Base-by-base conservation (phyloP, 2,329 filamentous ascomycete species). In the Neofusicoccum parvum region DNA sequence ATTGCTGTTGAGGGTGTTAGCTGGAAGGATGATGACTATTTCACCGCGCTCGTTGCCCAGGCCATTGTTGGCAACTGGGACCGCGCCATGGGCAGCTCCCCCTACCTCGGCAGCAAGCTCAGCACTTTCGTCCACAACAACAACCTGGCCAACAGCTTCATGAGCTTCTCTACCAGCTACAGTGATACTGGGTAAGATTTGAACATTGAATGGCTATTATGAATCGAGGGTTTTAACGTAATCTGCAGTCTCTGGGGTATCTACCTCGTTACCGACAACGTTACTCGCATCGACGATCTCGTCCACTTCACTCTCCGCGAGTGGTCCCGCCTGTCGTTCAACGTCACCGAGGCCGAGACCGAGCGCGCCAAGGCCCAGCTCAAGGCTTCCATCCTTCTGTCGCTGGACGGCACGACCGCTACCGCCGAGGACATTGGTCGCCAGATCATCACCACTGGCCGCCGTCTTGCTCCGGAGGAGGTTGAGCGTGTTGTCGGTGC, bases 31-130 rank as follows among this genome's bases (percentile, higher is more conserved):
- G 92, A 96, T 69, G 94, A 98, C 83, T 99, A 99, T 88, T 99
- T 97, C 86, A 97, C 95, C 73, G 96, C 92, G 69, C 87, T 99
- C 66, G 94, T 99, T 71, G 92, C 95, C 66, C 95, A 99, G 86
- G 95, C 95, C 75, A 98, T 99, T 74, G 94, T 99, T 72, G 95
- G 95, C 78, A 99, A 99, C 89, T 99, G 96, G 89, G 95, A 99
- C 85, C 95, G 95, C 83, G 92, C 95, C 73, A 94, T 98, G 89
- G 95, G 96, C 78, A 97, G 95, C 82, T 95, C 95, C 67, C 90
- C 94, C 71, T 95, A 97, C 85, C 90, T 97, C 78, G 95, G 96
- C 75, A 97, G 93, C 91, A 97, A 96, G 87, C 92, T 99, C 75
- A 97, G 92, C 85, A 89, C 90, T 71, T 92, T 95, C 76, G 90